phyloP scores from a whole-genome alignment of 169 alveolate species.

The Plasmodium blacklocki region DNA sequence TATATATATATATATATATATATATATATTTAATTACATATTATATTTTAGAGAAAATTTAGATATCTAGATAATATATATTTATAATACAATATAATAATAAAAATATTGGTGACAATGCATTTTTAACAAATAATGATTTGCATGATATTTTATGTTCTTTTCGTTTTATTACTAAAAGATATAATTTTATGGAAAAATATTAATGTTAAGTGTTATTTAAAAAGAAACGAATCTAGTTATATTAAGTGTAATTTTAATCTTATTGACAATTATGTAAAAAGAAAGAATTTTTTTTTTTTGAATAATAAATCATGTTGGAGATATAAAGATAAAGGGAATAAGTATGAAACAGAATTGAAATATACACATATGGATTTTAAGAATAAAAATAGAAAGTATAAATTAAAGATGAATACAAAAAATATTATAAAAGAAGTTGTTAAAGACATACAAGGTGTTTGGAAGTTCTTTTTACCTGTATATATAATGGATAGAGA shows the following conservation, averaged over 20 bases:
- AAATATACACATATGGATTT: slow-evolving; percentile 15
- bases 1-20: too few species aligned
- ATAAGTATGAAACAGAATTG: slow-evolving; percentile 10
- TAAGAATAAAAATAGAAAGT: slow-evolving; percentile 1
- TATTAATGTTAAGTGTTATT: slow-evolving; percentile 15
- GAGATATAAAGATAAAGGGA: slow-evolving; percentile 1
- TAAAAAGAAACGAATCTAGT: slow-evolving; percentile 13
- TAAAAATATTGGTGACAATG: slow-evolving; percentile 6
- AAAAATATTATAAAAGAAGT: slow-evolving; percentile 25
- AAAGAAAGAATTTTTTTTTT: slow-evolving; percentile 4
- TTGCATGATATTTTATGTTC: slow-evolving; percentile 32
- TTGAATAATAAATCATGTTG: not conserved
- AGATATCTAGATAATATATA: too few species aligned
- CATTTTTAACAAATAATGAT: slow-evolving; percentile 40
- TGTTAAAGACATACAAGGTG: slow-evolving; percentile 72
- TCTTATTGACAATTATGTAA: not conserved
- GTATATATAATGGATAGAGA: slow-evolving; percentile 57
- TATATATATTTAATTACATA: too few species aligned
- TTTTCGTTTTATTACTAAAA: not conserved
- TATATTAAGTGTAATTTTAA: slow-evolving; percentile 3
- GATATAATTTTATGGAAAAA: slow-evolving; percentile 32
- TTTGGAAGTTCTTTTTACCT: slow-evolving; percentile 75
- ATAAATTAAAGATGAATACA: not conserved
- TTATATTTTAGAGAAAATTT: too few species aligned
- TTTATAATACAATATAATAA: too few species aligned